Percentiles rank a stretch among this genome's conserved stretches.
phyloP scores from a whole-genome alignment of 1,284 basidiomycete species.

The Trametes pubescens region DNA sequence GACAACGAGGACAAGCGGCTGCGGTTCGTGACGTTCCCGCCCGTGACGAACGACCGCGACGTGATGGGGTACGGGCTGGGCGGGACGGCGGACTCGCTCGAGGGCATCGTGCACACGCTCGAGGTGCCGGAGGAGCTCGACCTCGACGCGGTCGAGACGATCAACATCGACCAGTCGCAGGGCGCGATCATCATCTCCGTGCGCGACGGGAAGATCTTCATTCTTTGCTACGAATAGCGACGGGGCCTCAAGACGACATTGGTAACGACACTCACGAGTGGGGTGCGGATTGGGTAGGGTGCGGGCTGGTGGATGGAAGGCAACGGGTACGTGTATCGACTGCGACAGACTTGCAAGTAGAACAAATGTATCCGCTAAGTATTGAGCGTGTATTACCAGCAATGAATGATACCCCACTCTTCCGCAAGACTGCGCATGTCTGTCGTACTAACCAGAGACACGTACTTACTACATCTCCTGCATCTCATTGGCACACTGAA shows the following conservation, averaged over 20 bases:
- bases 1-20: constrained; percentile 54
- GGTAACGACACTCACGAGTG: background rate
- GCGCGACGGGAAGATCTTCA: constrained; percentile 73
- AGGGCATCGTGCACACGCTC: constrained; percentile 64
- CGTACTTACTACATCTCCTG: too few relatives aligned
- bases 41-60: constrained; percentile 46
- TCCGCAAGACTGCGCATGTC: too few relatives aligned
- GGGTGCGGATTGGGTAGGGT: background rate
- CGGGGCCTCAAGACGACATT: background rate
- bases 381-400: constrained; percentile 28
- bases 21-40: constrained; percentile 74
- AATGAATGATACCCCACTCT: constrained; percentile 24
- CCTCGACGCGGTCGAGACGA: constrained; percentile 70
- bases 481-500: too few relatives aligned
- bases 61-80: constrained; percentile 27
- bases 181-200: constrained; percentile 76
- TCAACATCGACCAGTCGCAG: constrained; percentile 79
- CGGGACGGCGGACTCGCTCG: constrained; percentile 36
- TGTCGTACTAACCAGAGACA: too few relatives aligned
- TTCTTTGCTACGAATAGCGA: constrained; percentile 69
- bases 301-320: background rate
- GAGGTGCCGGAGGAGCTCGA: constrained; percentile 70
- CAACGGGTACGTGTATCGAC: constrained; percentile 10
- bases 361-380: constrained; percentile 32
- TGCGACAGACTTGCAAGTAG: constrained; percentile 21